These are phyloP conservation scores for Globisporangium canariense DNA, from an alignment of 352 stramenopile genomes.

Conservation along the genomic window DNA sequence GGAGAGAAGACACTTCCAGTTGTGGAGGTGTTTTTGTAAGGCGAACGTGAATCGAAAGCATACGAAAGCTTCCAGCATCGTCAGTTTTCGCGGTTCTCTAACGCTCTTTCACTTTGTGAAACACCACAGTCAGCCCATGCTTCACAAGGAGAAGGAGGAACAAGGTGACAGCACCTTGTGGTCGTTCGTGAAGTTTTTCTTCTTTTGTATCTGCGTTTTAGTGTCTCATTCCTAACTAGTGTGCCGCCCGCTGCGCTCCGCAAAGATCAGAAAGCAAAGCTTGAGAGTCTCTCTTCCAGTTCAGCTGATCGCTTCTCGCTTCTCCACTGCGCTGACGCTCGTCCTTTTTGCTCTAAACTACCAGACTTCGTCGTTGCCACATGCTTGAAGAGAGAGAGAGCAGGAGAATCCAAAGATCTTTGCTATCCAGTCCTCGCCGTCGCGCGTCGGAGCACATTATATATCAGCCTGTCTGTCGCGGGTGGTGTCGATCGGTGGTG, in stretches of 20 bases:
- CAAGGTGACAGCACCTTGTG: neutral
- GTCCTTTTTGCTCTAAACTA: constrained; percentile 12
- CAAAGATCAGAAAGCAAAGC: neutral
- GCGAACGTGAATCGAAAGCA: constrained; percentile 7
- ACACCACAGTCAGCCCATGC: neutral
- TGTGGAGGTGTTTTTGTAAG: constrained; percentile 8
- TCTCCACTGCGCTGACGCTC: neutral
- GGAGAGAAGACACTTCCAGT: neutral
- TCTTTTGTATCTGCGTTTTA: constrained; percentile 16
- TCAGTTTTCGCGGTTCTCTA: neutral
- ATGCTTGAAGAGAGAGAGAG: neutral
- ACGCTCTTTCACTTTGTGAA: neutral
- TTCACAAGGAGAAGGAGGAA: neutral
- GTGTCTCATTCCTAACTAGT: constrained; percentile 22
- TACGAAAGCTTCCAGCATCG: neutral
- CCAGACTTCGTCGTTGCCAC: neutral
- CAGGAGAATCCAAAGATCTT: neutral
- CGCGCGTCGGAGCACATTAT: constrained; percentile 6
- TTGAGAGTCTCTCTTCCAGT: neutral
- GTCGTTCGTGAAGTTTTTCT: neutral
- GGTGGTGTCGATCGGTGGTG: constrained; percentile 16
- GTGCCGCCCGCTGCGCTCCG: neutral
- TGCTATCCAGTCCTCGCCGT: neutral
- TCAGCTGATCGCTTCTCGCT: neutral
- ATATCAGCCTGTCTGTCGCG: constrained; percentile 18